phyloP scores from a whole-genome alignment of 176 grass and related monocot species.

The Dendrocalamus sinicus region DNA sequence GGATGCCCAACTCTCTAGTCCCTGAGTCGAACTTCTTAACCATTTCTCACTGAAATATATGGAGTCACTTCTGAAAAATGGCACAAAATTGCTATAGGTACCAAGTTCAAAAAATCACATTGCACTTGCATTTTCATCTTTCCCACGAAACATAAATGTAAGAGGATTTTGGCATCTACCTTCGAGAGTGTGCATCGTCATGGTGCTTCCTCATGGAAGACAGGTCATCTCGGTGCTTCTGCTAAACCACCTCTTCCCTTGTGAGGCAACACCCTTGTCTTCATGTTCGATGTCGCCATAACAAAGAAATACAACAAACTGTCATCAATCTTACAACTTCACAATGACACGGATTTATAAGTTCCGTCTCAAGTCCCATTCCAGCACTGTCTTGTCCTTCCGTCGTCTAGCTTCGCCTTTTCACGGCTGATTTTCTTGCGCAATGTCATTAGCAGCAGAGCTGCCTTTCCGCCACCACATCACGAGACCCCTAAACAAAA shows the following conservation, averaged over 20 bases:
- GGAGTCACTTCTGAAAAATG: no score
- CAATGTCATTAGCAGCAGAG: conserved; percentile 59
- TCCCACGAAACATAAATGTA: no score
- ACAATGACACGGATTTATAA: conserved; percentile 3
- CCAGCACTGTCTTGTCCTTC: conserved; percentile 68
- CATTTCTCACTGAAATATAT: no score
- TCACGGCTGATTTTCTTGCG: conserved; percentile 83
- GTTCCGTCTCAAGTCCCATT: background rate
- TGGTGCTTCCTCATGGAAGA: conserved; percentile 40
- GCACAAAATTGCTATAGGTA: no score
- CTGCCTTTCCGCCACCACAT: conserved; percentile 20
- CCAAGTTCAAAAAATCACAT: no score
- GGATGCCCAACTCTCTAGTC: no score
- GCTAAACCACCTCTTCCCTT: conserved; percentile 62
- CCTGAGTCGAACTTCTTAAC: no score
- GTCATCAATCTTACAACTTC: background rate
- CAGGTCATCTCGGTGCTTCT: conserved; percentile 38
- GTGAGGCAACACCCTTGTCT: conserved; percentile 60
- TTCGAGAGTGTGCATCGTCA: conserved; percentile 45
- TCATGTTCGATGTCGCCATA: conserved; percentile 73
- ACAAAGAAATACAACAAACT: conserved; percentile 30
- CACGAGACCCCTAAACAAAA: conserved; percentile 27
- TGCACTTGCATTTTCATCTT: no score
- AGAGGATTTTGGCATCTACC: no score
- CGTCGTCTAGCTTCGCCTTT: conserved; percentile 81